Base-by-base conservation (phyloP, 257 asterid genomes). In the Haberlea rhodopensis region DNA sequence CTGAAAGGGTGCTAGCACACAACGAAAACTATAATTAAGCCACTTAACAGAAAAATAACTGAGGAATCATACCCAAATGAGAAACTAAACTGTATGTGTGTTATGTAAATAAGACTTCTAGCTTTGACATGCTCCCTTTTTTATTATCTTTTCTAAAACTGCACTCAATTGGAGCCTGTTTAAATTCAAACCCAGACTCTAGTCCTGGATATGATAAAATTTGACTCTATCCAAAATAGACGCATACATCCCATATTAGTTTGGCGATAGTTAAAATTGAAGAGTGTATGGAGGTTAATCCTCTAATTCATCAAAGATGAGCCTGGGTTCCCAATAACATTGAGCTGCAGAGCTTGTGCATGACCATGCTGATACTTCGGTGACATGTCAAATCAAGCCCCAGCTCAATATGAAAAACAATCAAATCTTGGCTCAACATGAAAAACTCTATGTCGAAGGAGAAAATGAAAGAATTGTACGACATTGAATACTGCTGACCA, bases 41-140 rank as follows among this genome's bases (percentile, higher is more conserved):
- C 28, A 52, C 27, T 28, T 58, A 29, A 31, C 34, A 46, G 65
- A 55, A 61, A 51, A 51, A 65, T 62, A 60, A 28, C 53, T 68
- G 37, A 54, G 57, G 57, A 11, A 68, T 54, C 52, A 26, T 63
- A 55, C 29, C 37, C 21, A 34, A 21, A 29, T 5, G 29, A 20
- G 59, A 62, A 2, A 5, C 31, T 48, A 57, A 54, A 21, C 58
- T 25, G 20, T 27, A 18, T 58, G 59, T 53, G 29, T 26, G 3
- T 43, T 40, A 25, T 26, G 51, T 67, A 54, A 27, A 57, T 37
- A n/a, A 16, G 22, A 55, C 19, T 45, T 19, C n/a, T 57, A 48
- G 23, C 49, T 16, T 5, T 25, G 18, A 69, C 21, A 63, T 25
- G 22, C 34, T 32, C 71, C 31, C 26, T 29, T 13, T 10, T 37